These are phyloP conservation scores for Debaryomyces sp. DNA, from an alignment of 1,139 yeast genomes.

Conservation along the genomic window DNA sequence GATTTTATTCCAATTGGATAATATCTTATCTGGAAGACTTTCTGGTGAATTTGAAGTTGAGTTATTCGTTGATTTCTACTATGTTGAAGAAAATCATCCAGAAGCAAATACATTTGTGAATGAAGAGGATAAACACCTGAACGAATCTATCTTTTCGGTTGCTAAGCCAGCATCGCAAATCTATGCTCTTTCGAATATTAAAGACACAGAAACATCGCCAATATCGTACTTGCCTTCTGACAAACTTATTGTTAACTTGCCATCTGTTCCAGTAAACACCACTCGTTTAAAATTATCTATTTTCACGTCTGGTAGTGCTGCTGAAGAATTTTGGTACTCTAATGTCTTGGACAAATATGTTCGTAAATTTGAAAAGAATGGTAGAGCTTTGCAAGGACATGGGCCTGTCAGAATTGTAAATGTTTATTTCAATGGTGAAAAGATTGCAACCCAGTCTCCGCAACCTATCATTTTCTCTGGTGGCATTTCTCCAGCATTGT, in stretches of 20 bases:
- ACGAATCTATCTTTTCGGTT: conserved; percentile 21
- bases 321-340: conserved; percentile 87
- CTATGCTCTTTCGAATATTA: conserved; percentile 30
- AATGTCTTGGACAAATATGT: conserved; percentile 57
- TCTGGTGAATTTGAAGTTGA: conserved; percentile 65
- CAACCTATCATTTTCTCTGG: conserved; percentile 74
- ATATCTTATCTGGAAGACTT: conserved; percentile 55
- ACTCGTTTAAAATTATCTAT: conserved; percentile 61
- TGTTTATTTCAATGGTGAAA: conserved; percentile 51
- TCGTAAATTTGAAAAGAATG: conserved; percentile 35
- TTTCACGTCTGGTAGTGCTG: conserved; percentile 73
- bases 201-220: conserved; percentile 36
- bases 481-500: conserved; percentile 74
- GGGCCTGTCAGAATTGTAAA: conserved; percentile 65
- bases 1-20: conserved; percentile 63
- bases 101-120: neutral
- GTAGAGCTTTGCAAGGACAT: conserved; percentile 52
- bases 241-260: conserved; percentile 38
- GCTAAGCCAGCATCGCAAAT: conserved; percentile 35
- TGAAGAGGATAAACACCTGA: conserved; percentile 3
- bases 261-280: conserved; percentile 49
- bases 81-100: conserved; percentile 13
- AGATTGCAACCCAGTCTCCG: conserved; percentile 55
- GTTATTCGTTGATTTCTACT: conserved; percentile 55
- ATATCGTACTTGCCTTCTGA: conserved; percentile 46